Conservation (phyloP, 164 flowering plant species). For the Buxus sempervirens region DNA sequence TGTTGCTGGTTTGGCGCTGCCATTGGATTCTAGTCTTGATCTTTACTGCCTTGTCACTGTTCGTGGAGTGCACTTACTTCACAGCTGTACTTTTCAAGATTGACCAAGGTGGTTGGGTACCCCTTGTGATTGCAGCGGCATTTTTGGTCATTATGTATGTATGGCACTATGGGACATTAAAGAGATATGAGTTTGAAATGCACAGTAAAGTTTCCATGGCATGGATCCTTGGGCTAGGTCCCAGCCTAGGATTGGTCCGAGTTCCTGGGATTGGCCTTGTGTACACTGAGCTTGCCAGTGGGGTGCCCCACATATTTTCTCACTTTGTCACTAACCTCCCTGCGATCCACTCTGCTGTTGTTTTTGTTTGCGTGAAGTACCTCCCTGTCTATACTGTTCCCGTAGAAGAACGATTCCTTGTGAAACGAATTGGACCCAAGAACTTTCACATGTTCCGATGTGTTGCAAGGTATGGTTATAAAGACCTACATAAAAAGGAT, state of each 20-base stretch:
- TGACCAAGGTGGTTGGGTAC: constrained; percentile 99
- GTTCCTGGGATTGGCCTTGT: constrained; percentile 98
- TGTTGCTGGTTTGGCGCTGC: constrained; percentile 89
- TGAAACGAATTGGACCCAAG: constrained; percentile 90
- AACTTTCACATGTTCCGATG: constrained; percentile 94
- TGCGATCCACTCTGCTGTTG: constrained; percentile 87
- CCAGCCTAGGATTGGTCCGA: constrained; percentile 90
- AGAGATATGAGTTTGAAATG: constrained; percentile 90
- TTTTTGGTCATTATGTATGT: constrained; percentile 79
- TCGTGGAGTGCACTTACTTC: constrained; percentile 70
- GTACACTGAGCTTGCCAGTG: constrained; percentile 90
- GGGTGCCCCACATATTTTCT: constrained; percentile 94
- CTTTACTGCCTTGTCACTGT: constrained; percentile 52
- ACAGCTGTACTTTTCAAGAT: constrained; percentile 82
- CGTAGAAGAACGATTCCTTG: constrained; percentile 78
- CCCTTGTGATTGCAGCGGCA: constrained; percentile 81
- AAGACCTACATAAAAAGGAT: constrained; percentile 92
- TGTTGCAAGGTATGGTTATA: constrained; percentile 94
- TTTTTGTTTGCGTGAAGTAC: constrained; percentile 93
- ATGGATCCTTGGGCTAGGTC: constrained; percentile 95
- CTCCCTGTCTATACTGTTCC: constrained; percentile 96
- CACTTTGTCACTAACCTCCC: constrained; percentile 97
- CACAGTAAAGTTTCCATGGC: constrained; percentile 95
- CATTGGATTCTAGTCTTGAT: constrained; percentile 78
- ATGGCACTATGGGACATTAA: constrained; percentile 94